These are phyloP conservation scores for Pythium chondricola DNA, from an alignment of 352 stramenopile species.

Conservation along the genomic window DNA sequence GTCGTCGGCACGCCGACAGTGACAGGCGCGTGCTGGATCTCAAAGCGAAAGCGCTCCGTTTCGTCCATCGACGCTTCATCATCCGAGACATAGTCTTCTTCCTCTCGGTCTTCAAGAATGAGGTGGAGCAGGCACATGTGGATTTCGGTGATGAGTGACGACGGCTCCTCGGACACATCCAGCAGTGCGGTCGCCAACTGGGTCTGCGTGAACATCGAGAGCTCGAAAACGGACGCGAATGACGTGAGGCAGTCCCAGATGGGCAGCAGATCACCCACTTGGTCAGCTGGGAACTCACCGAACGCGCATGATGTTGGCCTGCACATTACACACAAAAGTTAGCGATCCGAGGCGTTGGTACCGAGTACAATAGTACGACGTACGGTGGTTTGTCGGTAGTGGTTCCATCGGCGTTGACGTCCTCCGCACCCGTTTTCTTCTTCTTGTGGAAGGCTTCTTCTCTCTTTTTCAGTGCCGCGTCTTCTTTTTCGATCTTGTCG, in stretches of 20 bases:
- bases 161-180: conserved; percentile 19
- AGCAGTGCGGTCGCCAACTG: conserved; percentile 53
- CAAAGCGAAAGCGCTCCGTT: conserved; percentile 69
- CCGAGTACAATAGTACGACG: conserved; percentile 16
- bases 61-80: conserved; percentile 80
- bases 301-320: conserved; percentile 58
- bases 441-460: conserved; percentile 83
- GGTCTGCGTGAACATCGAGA: conserved; percentile 55
- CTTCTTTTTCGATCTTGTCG: conserved; percentile 86
- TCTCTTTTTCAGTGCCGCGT: conserved; percentile 62
- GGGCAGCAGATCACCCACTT: conserved; percentile 49
- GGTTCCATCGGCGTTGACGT: conserved; percentile 29
- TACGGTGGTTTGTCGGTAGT: conserved; percentile 62
- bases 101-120: conserved; percentile 72
- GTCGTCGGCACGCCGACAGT: conserved; percentile 72
- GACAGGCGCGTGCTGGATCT: conserved; percentile 71
- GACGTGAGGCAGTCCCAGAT: conserved; percentile 77
- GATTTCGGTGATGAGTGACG: conserved; percentile 58
- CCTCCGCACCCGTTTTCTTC: conserved; percentile 42
- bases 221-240: conserved; percentile 57
- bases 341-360: too few relatives aligned
- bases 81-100: conserved; percentile 83
- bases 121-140: conserved; percentile 84
- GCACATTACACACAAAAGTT: not conserved
- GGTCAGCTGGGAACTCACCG: conserved; percentile 32